Evolutionary conservation across 306 rosid species (phyloP), one percentile per base, ranked within the genome.

Genomic region (Dryas alaskensis): DNA sequence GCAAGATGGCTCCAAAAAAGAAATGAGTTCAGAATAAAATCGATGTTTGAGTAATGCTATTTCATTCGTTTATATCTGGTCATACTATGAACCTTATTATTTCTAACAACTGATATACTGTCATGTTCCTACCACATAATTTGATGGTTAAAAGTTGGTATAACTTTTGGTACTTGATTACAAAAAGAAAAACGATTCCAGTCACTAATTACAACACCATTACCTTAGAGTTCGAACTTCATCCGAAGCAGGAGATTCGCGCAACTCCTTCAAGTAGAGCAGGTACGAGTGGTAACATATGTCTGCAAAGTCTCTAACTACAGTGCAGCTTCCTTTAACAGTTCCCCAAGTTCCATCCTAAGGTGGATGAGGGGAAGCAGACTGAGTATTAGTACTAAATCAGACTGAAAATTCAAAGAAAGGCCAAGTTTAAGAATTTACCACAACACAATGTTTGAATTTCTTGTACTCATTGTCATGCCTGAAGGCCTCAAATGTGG

Each of bases 281-380:
- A 87, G 89, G 83, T 85, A 89, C 25, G 97, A 92, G 76, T 89
- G 88, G 66, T 84, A 86, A 74, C 97, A 92, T 2, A 89, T 19
- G 83, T 92, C 97, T 48, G 89, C 92, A 81, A 89, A 89, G 84
- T 92, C 97, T 77, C 96, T 85, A 78, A 92, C 97, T 3, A 82
- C 97, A 1, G 97, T 92, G 62, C 96, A 89, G 69, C 96, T 88
- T 11, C 97, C 96, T 72, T 88, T 79, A 53, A 89, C 79, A n/a
- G 97, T 92, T 58, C 88, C 93, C 92, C 77, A 86, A 39, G 96
- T 92, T 81, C 97, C 97, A 77, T 92, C 93, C 97, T 92, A 44
- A 64, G 37, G 37, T 31, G 37, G 37, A 31, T 31, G 37, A 31
- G 37, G 68, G 73, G 39, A 11, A 80, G 40, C 70, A 70, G 12